These are phyloP conservation scores for Seiridium unicorne DNA, from an alignment of 2,329 filamentous ascomycete genomes.

Conservation along the genomic window DNA sequence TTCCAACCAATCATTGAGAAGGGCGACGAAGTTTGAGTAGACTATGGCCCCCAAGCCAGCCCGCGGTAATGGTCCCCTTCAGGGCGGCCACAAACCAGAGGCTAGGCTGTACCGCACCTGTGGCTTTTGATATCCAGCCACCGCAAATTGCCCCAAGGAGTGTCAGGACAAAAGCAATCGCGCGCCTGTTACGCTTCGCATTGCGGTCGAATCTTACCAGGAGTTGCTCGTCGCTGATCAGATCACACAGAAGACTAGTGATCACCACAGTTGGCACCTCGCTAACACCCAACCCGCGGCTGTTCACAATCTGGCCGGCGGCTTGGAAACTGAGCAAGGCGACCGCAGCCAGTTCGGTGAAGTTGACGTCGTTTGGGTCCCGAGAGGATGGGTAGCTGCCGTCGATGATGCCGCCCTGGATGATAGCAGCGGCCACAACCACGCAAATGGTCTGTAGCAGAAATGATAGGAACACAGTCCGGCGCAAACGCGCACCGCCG, in stretches of 20 bases:
- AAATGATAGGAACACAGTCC: constrained; percentile 25
- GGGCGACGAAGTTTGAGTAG: background rate
- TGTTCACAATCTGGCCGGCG: constrained; percentile 54
- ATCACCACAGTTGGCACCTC: constrained; percentile 57
- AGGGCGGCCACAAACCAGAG: constrained; percentile 45
- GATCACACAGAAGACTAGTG: constrained; percentile 52
- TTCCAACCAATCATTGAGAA: background rate
- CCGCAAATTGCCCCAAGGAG: constrained; percentile 43
- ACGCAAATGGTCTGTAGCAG: constrained; percentile 24
- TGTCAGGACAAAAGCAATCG: constrained; percentile 38
- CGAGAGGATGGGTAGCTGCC: constrained; percentile 24
- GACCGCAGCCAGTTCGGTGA: constrained; percentile 29
- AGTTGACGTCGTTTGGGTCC: constrained; percentile 21
- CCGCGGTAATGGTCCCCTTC: constrained; percentile 37
- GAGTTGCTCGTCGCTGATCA: constrained; percentile 49
- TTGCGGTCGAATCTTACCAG: constrained; percentile 42
- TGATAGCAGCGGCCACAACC: constrained; percentile 22
- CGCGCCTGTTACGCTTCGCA: constrained; percentile 47
- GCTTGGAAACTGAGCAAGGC: constrained; percentile 53
- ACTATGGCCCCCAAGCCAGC: constrained; percentile 22
- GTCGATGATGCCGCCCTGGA: constrained; percentile 25
- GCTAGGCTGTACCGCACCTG: constrained; percentile 38
- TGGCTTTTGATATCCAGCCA: constrained; percentile 44
- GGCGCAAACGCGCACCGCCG: constrained; percentile 24
- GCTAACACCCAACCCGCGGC: constrained; percentile 47